Base-by-base conservation (phyloP, 305 asterid species). In the Fraxinus nigra region DNA sequence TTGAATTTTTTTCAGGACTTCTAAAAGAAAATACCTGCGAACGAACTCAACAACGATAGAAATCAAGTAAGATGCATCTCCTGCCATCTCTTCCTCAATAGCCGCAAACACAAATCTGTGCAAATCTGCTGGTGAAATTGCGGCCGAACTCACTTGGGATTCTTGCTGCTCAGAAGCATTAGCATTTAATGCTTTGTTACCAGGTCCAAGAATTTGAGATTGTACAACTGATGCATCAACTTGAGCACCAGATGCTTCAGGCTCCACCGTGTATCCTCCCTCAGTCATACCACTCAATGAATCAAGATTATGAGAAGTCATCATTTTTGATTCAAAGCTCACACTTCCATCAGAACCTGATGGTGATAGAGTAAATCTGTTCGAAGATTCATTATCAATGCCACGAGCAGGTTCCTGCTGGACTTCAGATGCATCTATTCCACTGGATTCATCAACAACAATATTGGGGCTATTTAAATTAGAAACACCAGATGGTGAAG, bases 11-110 rank as follows among this genome's bases (percentile, higher is more conserved):
- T 75, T 75, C 33, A 14, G 67, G 33, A 46, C 32, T 46, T 76
- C 56, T 65, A 13, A 18, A 35, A 30, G 32, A 28, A 18, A 67
- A 82, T 92, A 95, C 99, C 99, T 95, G 84, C 94, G 91, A 69
- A 94, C 91, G 87, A 95, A 93, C 89, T 94, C 98, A 79, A 95
- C 89, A 84, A 93, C 84, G 83, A 94, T 87, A 80, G 97, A 89
- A 76, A 87, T 88, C 88, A 96, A 87, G 89, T 96, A 96, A 81
- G 94, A 93, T 83, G 94, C 91, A 87, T 94, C 99, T 83, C 95
- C 96, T 3, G 88, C 87, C 91, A 96, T 94, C 90, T 94, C 98
- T 89, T 94, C 99, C 90, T 96, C 98, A 75, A 89, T 92, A 33
- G 89, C 85, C 48, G 94, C 90, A 88, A 96, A 90, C 81, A 95